Conservation (phyloP, 2,329 filamentous ascomycete species). For the Podosphaera aphanis region DNA sequence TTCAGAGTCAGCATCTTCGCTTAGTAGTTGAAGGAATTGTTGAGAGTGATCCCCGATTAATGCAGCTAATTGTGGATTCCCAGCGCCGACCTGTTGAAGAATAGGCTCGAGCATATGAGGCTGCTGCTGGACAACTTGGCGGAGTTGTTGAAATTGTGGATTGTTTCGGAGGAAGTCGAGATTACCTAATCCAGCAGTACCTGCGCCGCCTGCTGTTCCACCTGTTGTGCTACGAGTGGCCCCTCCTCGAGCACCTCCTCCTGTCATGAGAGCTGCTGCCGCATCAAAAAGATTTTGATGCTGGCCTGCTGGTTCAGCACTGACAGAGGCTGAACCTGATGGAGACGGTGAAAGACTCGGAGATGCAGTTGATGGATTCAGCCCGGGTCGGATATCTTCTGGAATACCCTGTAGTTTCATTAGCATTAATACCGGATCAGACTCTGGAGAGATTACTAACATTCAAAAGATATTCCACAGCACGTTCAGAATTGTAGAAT, state of each 20-base stretch:
- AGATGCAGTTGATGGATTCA: slow-evolving; percentile 26
- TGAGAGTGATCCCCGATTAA: slow-evolving; percentile 82
- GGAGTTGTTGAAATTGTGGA: slow-evolving; percentile 90
- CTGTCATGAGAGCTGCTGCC: slow-evolving; percentile 38
- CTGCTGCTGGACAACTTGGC: slow-evolving; percentile 91
- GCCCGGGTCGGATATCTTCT: slow-evolving; percentile 53
- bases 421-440: slow-evolving; percentile 2
- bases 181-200: slow-evolving; percentile 38
- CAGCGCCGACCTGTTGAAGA: slow-evolving; percentile 79
- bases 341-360: no score
- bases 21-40: slow-evolving; percentile 73
- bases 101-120: slow-evolving; percentile 98
- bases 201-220: slow-evolving; percentile 20
- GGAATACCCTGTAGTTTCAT: slow-evolving; percentile 51
- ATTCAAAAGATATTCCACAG: slow-evolving; percentile 82
- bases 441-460: slow-evolving; percentile 26
- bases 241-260: slow-evolving; percentile 18
- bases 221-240: slow-evolving; percentile 21
- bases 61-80: slow-evolving; percentile 83
- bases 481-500: slow-evolving; percentile 89
- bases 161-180: slow-evolving; percentile 89
- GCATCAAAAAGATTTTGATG: slow-evolving; percentile 80
- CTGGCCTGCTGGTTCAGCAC: slow-evolving; percentile 35
- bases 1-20: slow-evolving; percentile 71
- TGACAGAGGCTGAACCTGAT: slow-evolving; percentile 21